phyloP scores from a whole-genome alignment of 768 basidiomycete genomes.

The Boletus tomentosulus region DNA sequence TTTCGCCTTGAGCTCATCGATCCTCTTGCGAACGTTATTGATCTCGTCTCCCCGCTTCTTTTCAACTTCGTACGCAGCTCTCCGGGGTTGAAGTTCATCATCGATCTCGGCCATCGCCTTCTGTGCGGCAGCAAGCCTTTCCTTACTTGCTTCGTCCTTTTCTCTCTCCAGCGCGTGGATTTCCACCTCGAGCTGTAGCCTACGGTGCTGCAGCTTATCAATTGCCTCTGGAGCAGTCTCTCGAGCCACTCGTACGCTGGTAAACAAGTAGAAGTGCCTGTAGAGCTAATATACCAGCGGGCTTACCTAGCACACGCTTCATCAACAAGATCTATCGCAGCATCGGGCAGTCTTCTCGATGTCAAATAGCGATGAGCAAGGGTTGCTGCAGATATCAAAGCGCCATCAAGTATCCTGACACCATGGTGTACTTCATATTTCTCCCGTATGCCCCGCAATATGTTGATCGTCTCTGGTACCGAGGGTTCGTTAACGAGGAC shows the following conservation, averaged over 20 bases:
- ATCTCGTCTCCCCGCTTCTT: slow-evolving; percentile 81
- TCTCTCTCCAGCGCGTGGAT: slow-evolving; percentile 93
- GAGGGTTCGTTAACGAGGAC: slow-evolving; percentile 89
- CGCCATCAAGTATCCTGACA: slow-evolving; percentile 82
- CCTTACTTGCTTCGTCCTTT: slow-evolving; percentile 85
- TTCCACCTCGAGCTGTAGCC: slow-evolving; percentile 90
- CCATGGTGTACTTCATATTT: slow-evolving; percentile 93
- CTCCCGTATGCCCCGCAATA: slow-evolving; percentile 90
- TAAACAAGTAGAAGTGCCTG: slow-evolving; percentile 2
- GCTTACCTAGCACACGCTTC: slow-evolving; percentile 84
- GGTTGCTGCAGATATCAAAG: slow-evolving; percentile 84
- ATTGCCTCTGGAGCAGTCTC: slow-evolving; percentile 94
- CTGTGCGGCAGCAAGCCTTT: slow-evolving; percentile 66
- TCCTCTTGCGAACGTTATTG: slow-evolving; percentile 66
- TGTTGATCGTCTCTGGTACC: slow-evolving; percentile 87
- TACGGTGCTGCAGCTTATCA: slow-evolving; percentile 83
- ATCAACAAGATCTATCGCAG: slow-evolving; percentile 89
- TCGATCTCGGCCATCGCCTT: slow-evolving; percentile 82
- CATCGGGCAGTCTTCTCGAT: slow-evolving; percentile 71
- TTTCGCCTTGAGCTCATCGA: slow-evolving; percentile 90
- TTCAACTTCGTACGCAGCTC: slow-evolving; percentile 83
- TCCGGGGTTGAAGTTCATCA: slow-evolving; percentile 77
- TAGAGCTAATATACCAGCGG: neutral
- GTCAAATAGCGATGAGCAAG: slow-evolving; percentile 93
- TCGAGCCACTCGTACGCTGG: slow-evolving; percentile 80